A percentile compares a stretch with the other conserved stretches of the same genome.
Conservation (phyloP, 2,329 filamentous ascomycete species). For the Penicillium glabrum region DNA sequence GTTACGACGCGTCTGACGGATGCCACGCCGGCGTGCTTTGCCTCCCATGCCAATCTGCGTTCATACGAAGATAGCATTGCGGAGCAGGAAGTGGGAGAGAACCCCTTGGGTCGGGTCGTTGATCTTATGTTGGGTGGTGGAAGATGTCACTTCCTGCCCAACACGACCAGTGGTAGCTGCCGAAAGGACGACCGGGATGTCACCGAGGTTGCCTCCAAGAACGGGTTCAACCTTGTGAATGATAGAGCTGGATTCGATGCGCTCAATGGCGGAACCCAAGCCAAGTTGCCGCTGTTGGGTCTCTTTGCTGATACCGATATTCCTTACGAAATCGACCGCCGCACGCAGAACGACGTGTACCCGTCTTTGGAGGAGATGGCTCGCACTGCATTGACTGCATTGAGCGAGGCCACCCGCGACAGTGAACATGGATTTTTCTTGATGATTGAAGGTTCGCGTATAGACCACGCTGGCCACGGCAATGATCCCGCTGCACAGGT, state of each 20-base stretch:
- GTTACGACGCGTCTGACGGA: constrained; percentile 95
- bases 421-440: constrained; percentile 94
- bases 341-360: constrained; percentile 73
- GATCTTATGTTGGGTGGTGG: constrained; percentile 93
- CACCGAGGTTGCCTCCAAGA: constrained; percentile 68
- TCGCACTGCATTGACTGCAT: constrained; percentile 71
- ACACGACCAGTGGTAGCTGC: constrained; percentile 77
- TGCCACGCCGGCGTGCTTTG: constrained; percentile 94
- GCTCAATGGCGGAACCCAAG: constrained; percentile 64
- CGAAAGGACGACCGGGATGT: constrained; percentile 76
- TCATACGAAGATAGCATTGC: constrained; percentile 87
- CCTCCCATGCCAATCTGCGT: constrained; percentile 77
- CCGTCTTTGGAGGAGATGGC: constrained; percentile 93
- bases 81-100: constrained; percentile 84
- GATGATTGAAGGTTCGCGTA: constrained; percentile 96
- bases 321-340: constrained; percentile 90
- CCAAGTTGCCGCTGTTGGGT: constrained; percentile 78
- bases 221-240: constrained; percentile 78
- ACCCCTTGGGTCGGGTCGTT: constrained; percentile 81
- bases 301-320: constrained; percentile 81
- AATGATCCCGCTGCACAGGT: constrained; percentile 84
- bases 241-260: constrained; percentile 73
- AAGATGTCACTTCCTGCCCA: constrained; percentile 88
- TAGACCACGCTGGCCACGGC: constrained; percentile 88
- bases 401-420: constrained; percentile 77